Conservation (phyloP, 192 early-diverging fungal species). For the Backusella tuberculispora region DNA sequence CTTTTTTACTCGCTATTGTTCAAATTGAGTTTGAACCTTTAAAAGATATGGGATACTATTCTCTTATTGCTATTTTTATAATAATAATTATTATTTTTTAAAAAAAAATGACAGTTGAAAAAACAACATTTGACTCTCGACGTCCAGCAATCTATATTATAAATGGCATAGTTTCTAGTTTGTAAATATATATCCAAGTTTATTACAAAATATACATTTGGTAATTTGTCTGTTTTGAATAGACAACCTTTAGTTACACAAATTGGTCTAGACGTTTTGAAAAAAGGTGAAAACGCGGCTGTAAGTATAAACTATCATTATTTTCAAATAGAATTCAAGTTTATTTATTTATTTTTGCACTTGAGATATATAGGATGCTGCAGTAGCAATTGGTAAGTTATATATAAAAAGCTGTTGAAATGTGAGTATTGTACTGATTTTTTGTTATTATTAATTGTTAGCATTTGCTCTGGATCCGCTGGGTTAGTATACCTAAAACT, state of each 20-base stretch:
- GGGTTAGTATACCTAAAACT: conserved; percentile 35
- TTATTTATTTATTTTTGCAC: neutral
- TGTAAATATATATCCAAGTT: conserved; percentile 21
- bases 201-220: too few species aligned
- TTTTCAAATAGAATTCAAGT: neutral
- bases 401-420: too few species aligned
- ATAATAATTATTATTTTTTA: too few species aligned
- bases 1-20: too few species aligned
- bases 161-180: conserved; percentile 64
- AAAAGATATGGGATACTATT: too few species aligned
- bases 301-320: conserved; percentile 42
- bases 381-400: conserved; percentile 57
- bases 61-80: too few species aligned
- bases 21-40: too few species aligned
- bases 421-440: too few species aligned
- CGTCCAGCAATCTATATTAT: conserved; percentile 57
- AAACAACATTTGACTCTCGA: conserved; percentile 48
- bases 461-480: conserved; percentile 69
- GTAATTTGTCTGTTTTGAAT: conserved; percentile 13
- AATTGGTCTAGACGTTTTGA: conserved; percentile 65
- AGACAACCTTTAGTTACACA: conserved; percentile 74
- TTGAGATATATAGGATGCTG: conserved; percentile 64
- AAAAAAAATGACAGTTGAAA: too few species aligned
- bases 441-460: conserved; percentile 5
- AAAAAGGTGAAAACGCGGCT: conserved; percentile 74